Conservation (phyloP, 345 rosid genomes). For the Odontarrhena argentea region DNA sequence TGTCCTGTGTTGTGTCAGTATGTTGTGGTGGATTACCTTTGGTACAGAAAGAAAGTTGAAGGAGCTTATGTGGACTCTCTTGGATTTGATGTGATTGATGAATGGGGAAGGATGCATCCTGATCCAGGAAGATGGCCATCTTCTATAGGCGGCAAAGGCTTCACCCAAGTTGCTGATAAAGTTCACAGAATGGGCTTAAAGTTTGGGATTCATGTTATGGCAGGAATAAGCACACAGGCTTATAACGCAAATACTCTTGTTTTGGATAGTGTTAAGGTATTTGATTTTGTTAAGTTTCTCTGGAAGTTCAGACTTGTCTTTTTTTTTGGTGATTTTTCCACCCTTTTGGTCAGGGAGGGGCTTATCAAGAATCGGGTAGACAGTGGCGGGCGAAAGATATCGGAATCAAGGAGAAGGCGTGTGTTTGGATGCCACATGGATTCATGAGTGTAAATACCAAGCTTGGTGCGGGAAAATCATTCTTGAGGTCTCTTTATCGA, state of each 20-base stretch:
- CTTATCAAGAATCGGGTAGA: conserved; percentile 59
- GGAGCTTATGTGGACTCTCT: conserved; percentile 73
- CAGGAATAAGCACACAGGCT: conserved; percentile 92
- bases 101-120: conserved; percentile 91
- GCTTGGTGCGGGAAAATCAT: conserved; percentile 77
- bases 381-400: conserved; percentile 79
- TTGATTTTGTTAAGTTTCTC: not conserved
- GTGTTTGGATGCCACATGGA: conserved; percentile 91
- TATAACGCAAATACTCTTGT: conserved; percentile 77
- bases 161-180: conserved; percentile 70
- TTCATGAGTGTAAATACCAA: conserved; percentile 86
- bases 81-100: conserved; percentile 91
- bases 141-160: conserved; percentile 74
- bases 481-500: conserved; percentile 78
- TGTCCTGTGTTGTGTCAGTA: conserved; percentile 51
- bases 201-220: conserved; percentile 95
- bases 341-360: conserved; percentile 55
- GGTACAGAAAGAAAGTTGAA: conserved; percentile 79
- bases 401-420: conserved; percentile 78
- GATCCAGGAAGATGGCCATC: conserved; percentile 95
- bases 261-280: conserved; percentile 61
- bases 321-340: not conserved
- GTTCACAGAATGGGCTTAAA: conserved; percentile 87
- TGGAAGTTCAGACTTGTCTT: not conserved
- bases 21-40: conserved; percentile 94